phyloP scores from a whole-genome alignment of 2,329 filamentous ascomycete species.

The Ophiostoma pallidulum region DNA sequence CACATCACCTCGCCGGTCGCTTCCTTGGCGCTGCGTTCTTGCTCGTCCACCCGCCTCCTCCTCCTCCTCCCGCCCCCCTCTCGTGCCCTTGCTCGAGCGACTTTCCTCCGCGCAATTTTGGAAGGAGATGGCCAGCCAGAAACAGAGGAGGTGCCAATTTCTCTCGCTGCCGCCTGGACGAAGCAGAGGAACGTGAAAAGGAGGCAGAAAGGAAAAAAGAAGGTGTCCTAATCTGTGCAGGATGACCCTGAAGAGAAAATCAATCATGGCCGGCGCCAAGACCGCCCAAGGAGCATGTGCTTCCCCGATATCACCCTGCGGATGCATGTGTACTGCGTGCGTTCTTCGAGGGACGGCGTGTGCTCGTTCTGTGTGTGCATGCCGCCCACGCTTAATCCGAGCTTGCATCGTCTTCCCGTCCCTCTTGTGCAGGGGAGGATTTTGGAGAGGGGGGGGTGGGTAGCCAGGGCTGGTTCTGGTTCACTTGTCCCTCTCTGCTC shows the following conservation, averaged over 20 bases:
- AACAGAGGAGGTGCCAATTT: background rate
- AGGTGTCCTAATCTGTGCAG: background rate
- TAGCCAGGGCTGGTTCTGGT: no score
- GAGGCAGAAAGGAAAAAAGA: no score
- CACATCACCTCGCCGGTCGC: constrained; percentile 6
- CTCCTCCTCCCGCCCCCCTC: no score
- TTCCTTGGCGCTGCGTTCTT: background rate
- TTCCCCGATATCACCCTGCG: constrained; percentile 7
- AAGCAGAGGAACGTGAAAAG: background rate
- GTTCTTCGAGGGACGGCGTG: background rate
- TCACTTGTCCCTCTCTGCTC: background rate
- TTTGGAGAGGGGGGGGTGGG: no score
- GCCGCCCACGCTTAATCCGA: constrained; percentile 4
- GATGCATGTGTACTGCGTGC: constrained; percentile 1
- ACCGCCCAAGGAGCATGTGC: constrained; percentile 1
- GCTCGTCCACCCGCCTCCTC: background rate
- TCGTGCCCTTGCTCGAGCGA: background rate
- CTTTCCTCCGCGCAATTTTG: background rate
- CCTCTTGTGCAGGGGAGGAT: background rate
- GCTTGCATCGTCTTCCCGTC: constrained; percentile 3
- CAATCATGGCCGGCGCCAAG: constrained; percentile 6
- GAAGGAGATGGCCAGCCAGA: background rate
- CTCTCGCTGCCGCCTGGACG: background rate
- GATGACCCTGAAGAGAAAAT: background rate
- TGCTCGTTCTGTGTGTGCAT: constrained; percentile 2